These are phyloP conservation scores for Pleurotus salmoneostramineus DNA, from an alignment of 768 basidiomycete species.

Conservation along the genomic window DNA sequence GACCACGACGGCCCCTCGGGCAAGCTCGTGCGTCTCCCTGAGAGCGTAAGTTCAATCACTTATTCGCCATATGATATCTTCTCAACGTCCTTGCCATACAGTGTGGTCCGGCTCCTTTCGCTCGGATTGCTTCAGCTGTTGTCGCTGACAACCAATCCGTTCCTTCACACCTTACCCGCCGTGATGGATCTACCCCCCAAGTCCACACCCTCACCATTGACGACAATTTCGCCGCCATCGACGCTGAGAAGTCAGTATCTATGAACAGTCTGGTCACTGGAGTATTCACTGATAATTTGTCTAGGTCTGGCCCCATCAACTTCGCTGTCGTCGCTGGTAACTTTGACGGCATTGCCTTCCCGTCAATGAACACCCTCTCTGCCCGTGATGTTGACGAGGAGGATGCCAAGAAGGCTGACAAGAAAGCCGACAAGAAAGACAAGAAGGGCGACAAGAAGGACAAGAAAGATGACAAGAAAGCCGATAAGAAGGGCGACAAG, in stretches of 20 bases:
- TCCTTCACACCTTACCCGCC: slow-evolving; percentile 20
- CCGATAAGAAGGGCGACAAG: neutral
- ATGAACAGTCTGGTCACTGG: neutral
- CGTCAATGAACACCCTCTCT: neutral
- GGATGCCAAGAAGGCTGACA: neutral
- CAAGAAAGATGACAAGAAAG: neutral
- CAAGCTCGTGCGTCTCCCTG: slow-evolving; percentile 50
- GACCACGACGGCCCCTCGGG: slow-evolving; percentile 33
- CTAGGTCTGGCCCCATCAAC: neutral
- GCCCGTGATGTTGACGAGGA: neutral
- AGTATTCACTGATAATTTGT: too few relatives aligned
- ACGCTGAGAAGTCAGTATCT: slow-evolving; percentile 13
- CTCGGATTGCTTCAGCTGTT: slow-evolving; percentile 27
- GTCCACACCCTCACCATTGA: slow-evolving; percentile 31
- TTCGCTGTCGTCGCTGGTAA: neutral
- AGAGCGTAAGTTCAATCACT: slow-evolving; percentile 31
- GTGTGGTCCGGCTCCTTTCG: slow-evolving; percentile 17
- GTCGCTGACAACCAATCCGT: slow-evolving; percentile 32
- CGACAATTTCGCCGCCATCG: slow-evolving; percentile 26
- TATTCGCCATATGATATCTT: neutral
- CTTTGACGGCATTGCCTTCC: neutral
- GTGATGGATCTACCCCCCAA: slow-evolving; percentile 19
- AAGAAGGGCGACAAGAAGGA: neutral
- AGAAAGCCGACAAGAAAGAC: neutral
- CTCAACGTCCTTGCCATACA: neutral